Conservation (phyloP, 2,329 filamentous ascomycete species). For the Fusarium circinatum region DNA sequence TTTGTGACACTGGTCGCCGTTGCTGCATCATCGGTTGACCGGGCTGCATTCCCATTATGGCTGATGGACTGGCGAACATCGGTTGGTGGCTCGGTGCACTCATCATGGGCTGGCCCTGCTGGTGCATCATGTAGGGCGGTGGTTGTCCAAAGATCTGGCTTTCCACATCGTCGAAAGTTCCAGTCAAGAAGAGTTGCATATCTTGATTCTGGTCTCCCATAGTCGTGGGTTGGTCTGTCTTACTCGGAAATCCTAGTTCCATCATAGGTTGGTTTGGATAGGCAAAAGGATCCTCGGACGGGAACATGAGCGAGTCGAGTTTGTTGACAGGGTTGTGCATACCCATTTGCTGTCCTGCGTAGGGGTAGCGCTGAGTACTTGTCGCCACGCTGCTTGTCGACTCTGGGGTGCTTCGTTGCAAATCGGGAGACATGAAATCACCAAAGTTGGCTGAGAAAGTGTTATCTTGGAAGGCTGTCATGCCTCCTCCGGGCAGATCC, state of each 20-base stretch:
- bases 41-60: conserved; percentile 55
- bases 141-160: conserved; percentile 77
- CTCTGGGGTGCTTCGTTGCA: conserved; percentile 56
- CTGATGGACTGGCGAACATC: conserved; percentile 55
- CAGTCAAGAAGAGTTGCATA: conserved; percentile 62
- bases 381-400: conserved; percentile 54
- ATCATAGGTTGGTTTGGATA: conserved; percentile 83
- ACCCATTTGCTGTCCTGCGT: conserved; percentile 47
- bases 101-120: conserved; percentile 55
- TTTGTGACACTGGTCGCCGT: conserved; percentile 36
- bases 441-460: conserved; percentile 54
- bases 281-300: conserved; percentile 79
- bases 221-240: conserved; percentile 48
- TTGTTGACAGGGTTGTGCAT: conserved; percentile 67
- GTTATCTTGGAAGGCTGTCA: conserved; percentile 49
- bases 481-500: conserved; percentile 48
- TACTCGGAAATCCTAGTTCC: conserved; percentile 59
- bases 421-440: conserved; percentile 59
- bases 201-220: conserved; percentile 50
- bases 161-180: conserved; percentile 72
- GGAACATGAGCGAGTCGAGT: conserved; percentile 83
- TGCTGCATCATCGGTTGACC: conserved; percentile 45
- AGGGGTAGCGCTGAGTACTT: conserved; percentile 52
- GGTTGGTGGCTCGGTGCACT: conserved; percentile 53
- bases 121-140: conserved; percentile 73